Percentiles rank a stretch among this genome's conserved stretches.
phyloP scores from a whole-genome alignment of 208 protist genomes.

The Porcisia hertigi region DNA sequence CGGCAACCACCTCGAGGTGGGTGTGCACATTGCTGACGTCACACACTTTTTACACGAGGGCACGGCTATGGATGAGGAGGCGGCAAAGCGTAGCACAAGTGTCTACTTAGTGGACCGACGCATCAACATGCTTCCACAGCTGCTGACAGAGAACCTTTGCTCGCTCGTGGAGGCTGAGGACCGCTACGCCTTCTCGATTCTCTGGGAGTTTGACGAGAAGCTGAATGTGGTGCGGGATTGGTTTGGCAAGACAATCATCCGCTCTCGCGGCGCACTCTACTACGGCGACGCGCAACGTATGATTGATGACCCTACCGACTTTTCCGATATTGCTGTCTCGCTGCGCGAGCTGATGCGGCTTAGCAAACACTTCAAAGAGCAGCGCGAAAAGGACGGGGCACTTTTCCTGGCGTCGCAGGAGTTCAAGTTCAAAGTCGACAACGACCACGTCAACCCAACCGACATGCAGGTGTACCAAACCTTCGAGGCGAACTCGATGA shows the following conservation, averaged over 20 bases:
- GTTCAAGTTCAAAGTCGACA: conserved; percentile 92
- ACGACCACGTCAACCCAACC: conserved; percentile 85
- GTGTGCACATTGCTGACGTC: conserved; percentile 98
- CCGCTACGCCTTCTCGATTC: conserved; percentile 93
- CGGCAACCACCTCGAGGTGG: conserved; percentile 91
- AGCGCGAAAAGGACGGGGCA: conserved; percentile 81
- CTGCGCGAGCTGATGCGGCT: conserved; percentile 82
- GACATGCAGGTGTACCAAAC: conserved; percentile 92
- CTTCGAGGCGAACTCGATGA: conserved; percentile 94
- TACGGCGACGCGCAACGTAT: conserved; percentile 95
- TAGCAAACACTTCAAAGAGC: conserved; percentile 81
- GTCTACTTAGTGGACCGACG: conserved; percentile 96
- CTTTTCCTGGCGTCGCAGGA: conserved; percentile 90
- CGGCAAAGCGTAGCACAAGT: conserved; percentile 92
- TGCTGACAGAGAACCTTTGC: conserved; percentile 96
- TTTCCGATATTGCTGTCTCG: conserved; percentile 65
- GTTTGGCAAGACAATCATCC: conserved; percentile 94
- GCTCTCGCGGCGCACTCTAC: conserved; percentile 89
- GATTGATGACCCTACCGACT: conserved; percentile 84
- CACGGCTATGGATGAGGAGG: conserved; percentile 94
- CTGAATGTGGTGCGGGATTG: conserved; percentile 85
- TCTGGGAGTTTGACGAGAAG: conserved; percentile 93
- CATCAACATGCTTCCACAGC: conserved; percentile 97
- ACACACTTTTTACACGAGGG: conserved; percentile 94
- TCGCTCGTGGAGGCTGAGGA: conserved; percentile 92